phyloP scores from a whole-genome alignment of 495 filamentous ascomycete species.

The Pseudoneurospora amorphoporcata region DNA sequence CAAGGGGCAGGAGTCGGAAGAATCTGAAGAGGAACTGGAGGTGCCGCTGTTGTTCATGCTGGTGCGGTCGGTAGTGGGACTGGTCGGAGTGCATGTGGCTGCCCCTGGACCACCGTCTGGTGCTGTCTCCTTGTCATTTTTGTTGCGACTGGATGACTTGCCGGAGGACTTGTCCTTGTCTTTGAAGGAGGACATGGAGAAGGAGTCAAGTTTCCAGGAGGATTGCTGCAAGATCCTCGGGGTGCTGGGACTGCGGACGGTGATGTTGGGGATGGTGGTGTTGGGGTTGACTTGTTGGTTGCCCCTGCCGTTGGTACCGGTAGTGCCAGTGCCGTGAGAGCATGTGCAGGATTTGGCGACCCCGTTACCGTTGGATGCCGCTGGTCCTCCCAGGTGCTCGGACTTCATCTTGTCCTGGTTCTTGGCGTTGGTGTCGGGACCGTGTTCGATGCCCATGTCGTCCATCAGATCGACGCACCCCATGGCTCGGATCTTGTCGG shows the following conservation, averaged over 20 bases:
- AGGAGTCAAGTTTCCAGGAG: background rate
- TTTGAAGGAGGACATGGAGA: background rate
- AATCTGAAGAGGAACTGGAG: background rate
- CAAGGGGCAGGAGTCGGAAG: background rate
- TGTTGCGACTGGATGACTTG: background rate
- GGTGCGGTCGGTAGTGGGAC: background rate
- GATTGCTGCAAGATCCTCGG: constrained; percentile 12
- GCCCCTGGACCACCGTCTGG: background rate
- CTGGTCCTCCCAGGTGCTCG: background rate
- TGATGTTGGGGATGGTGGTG: constrained; percentile 24
- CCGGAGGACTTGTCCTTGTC: background rate
- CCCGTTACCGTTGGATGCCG: background rate
- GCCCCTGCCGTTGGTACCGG: too few species aligned
- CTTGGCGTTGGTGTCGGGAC: background rate
- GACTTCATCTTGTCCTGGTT: background rate
- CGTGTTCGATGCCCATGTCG: background rate
- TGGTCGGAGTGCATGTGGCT: too few species aligned
- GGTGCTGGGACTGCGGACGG: constrained; percentile 22
- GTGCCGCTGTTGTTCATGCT: background rate
- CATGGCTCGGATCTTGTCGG: constrained; percentile 54
- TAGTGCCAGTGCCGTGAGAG: background rate
- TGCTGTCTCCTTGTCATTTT: constrained; percentile 4
- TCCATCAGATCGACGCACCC: constrained; percentile 38
- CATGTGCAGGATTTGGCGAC: background rate
- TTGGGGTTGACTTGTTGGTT: background rate